Percentiles rank a stretch among this genome's conserved stretches.
Conservation (phyloP, 805 yeast species). For the Cyberlindnera mississippiensis region DNA sequence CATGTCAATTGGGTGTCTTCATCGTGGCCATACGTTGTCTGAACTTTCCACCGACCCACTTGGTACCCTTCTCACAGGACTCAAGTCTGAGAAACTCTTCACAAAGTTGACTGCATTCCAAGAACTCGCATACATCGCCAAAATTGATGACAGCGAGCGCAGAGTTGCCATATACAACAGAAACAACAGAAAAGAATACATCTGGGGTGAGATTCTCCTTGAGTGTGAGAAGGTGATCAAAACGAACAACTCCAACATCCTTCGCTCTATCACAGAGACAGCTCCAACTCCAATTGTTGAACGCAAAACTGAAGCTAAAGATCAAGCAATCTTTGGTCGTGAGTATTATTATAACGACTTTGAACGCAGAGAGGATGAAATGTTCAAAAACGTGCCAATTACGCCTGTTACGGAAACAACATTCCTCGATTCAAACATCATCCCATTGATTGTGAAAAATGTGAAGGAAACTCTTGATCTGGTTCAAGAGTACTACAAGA, state of each 20-base stretch:
- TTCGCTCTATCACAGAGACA: conserved; percentile 13
- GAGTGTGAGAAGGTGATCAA: conserved; percentile 57
- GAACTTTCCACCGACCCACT: conserved; percentile 57
- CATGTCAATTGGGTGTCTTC: conserved; percentile 68
- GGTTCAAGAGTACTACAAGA: conserved; percentile 14
- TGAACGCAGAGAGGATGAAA: conserved; percentile 13
- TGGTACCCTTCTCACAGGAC: conserved; percentile 59
- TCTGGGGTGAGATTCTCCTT: conserved; percentile 57
- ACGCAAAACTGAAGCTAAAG: conserved; percentile 18
- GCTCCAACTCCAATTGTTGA: conserved; percentile 5
- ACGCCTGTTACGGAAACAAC: conserved; percentile 6
- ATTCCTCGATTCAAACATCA: conserved; percentile 20
- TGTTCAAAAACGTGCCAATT: conserved; percentile 9
- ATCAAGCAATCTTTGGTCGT: conserved; percentile 33
- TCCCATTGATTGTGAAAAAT: conserved; percentile 12
- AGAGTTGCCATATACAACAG: conserved; percentile 53
- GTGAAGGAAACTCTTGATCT: conserved; percentile 6
- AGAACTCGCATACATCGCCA: conserved; percentile 64
- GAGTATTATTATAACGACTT: conserved; percentile 24
- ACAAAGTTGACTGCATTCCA: conserved; percentile 68
- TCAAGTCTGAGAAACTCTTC: conserved; percentile 46
- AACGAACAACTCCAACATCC: conserved; percentile 41
- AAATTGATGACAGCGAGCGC: conserved; percentile 42
- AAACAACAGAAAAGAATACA: conserved; percentile 39
- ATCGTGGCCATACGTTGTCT: conserved; percentile 59